Conservation (phyloP, 805 yeast species). For the Candida khao-thaluensis region DNA sequence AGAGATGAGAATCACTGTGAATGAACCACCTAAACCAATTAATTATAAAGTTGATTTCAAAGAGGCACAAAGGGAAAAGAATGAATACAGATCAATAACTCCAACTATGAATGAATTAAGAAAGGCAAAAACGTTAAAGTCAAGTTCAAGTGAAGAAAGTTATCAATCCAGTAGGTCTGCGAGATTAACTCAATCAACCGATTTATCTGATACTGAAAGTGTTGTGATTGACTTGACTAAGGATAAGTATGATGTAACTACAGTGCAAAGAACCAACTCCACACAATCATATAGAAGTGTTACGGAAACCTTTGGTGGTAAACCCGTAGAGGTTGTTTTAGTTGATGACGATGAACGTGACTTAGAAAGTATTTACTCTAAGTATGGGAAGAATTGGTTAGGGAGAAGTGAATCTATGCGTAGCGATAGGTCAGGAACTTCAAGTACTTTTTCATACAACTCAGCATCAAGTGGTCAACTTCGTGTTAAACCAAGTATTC, state of each 20-base stretch:
- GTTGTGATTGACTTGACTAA: slow-evolving; percentile 43
- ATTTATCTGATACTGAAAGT: slow-evolving; percentile 35
- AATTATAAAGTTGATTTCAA: slow-evolving; percentile 42
- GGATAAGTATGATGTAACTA: slow-evolving; percentile 38
- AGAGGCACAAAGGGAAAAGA: slow-evolving; percentile 18
- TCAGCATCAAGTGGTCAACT: slow-evolving; percentile 19
- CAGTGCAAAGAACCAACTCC: slow-evolving; percentile 35
- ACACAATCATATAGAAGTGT: slow-evolving; percentile 38
- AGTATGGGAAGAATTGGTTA: slow-evolving; percentile 32
- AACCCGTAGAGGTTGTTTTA: slow-evolving; percentile 41
- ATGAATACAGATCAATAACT: slow-evolving; percentile 8
- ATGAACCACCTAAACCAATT: slow-evolving; percentile 38
- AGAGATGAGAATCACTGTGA: slow-evolving; percentile 26
- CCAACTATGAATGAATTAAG: slow-evolving; percentile 15
- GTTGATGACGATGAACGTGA: slow-evolving; percentile 35
- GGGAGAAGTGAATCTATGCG: slow-evolving; percentile 24
- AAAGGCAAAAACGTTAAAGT: slow-evolving; percentile 7
- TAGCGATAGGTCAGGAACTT: slow-evolving; percentile 18
- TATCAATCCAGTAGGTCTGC: slow-evolving; percentile 28
- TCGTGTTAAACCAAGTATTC: slow-evolving; percentile 1
- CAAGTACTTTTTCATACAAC: slow-evolving; percentile 19
- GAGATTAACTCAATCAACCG: slow-evolving; percentile 25
- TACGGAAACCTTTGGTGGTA: slow-evolving; percentile 39
- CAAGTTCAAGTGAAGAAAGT: slow-evolving; percentile 5
- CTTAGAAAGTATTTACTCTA: slow-evolving; percentile 42